phyloP scores from a whole-genome alignment of 352 stramenopile genomes.

The Phytophthora cryptogea region DNA sequence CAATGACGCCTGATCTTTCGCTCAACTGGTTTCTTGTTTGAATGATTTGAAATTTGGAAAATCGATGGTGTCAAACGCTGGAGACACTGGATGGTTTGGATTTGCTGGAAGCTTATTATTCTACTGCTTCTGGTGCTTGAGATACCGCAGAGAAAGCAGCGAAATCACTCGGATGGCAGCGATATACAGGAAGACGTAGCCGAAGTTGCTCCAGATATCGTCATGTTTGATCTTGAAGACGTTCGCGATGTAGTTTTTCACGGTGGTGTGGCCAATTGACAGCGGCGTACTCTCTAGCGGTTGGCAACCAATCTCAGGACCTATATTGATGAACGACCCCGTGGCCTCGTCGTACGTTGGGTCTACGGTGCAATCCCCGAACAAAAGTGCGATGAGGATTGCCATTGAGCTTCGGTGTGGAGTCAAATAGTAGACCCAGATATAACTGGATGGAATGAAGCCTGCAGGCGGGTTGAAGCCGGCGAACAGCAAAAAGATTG shows the following conservation, averaged over 20 bases:
- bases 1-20: slow-evolving; percentile 10
- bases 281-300: slow-evolving; percentile 4
- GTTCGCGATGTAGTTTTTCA: slow-evolving; percentile 46
- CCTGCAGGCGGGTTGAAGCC: slow-evolving; percentile 40
- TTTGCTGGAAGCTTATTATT: background rate
- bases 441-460: slow-evolving; percentile 37
- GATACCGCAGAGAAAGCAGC: slow-evolving; percentile 37
- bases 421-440: slow-evolving; percentile 43
- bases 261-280: slow-evolving; percentile 16
- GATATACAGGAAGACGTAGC: slow-evolving; percentile 40
- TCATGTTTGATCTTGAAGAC: slow-evolving; percentile 48
- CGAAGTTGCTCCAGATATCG: slow-evolving; percentile 40
- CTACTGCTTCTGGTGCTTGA: slow-evolving; percentile 48
- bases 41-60: background rate
- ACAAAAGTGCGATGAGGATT: slow-evolving; percentile 35
- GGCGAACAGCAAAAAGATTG: slow-evolving; percentile 47
- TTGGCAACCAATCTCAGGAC: slow-evolving; percentile 12
- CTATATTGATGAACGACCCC: slow-evolving; percentile 5
- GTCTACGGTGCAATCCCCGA: slow-evolving; percentile 31
- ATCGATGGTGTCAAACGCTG: background rate
- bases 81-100: too few relatives aligned
- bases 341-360: slow-evolving; percentile 19
- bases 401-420: slow-evolving; percentile 38
- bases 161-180: slow-evolving; percentile 32
- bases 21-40: slow-evolving; percentile 11